Conservation (phyloP, 2,329 filamentous ascomycete species). For the Magnaporthales sp. region DNA sequence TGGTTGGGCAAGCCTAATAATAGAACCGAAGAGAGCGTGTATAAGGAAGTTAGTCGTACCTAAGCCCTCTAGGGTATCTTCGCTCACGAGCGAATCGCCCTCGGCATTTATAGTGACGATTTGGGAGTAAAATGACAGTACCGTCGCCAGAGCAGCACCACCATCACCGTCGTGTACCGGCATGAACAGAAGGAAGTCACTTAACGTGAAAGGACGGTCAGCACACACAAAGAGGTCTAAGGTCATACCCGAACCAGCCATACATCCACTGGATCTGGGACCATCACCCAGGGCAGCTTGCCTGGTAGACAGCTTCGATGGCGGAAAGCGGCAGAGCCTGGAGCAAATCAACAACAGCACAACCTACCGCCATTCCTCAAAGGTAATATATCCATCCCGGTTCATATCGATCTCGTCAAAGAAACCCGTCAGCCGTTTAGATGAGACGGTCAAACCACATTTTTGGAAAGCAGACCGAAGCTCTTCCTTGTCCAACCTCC, state of each 20-base stretch:
- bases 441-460: conserved; percentile 72
- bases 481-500: conserved; percentile 80
- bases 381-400: conserved; percentile 78
- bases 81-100: conserved; percentile 86
- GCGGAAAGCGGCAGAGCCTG: neutral
- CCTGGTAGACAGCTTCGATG: neutral
- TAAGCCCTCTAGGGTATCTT: conserved; percentile 86
- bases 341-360: conserved; percentile 9
- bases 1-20: conserved; percentile 54
- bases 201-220: conserved; percentile 22
- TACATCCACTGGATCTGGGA: neutral
- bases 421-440: conserved; percentile 70
- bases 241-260: neutral
- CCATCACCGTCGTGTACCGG: conserved; percentile 44
- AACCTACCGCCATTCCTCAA: conserved; percentile 92
- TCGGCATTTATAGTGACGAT: conserved; percentile 85
- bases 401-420: conserved; percentile 87
- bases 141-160: conserved; percentile 65
- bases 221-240: neutral
- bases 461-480: conserved; percentile 68
- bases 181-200: conserved; percentile 92
- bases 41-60: conserved; percentile 74
- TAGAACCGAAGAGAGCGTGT: conserved; percentile 65
- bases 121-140: conserved; percentile 85
- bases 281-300: neutral